Evolutionary conservation across 805 yeast species (phyloP).

Genomic region (Saturnispora dispora): DNA sequence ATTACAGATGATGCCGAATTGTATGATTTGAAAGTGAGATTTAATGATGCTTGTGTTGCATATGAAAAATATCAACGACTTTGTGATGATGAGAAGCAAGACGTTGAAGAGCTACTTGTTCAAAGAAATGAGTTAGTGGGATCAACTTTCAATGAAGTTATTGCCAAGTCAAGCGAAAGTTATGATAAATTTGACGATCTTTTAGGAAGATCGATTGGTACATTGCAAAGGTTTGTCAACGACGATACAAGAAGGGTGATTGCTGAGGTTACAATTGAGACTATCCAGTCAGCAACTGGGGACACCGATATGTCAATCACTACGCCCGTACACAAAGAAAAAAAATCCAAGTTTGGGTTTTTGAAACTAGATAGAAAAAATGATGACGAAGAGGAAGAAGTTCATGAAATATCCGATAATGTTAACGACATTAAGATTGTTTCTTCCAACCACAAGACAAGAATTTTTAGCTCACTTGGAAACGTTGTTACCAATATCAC

Average conservation of each 20-base stretch:
- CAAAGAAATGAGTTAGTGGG: slow-evolving; percentile 28
- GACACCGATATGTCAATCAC: slow-evolving; percentile 60
- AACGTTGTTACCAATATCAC: slow-evolving; percentile 10
- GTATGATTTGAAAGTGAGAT: slow-evolving; percentile 42
- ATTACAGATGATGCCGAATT: slow-evolving; percentile 50
- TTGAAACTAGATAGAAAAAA: slow-evolving; percentile 15
- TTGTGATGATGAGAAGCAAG: slow-evolving; percentile 42
- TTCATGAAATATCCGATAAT: slow-evolving; percentile 22
- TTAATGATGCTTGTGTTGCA: slow-evolving; percentile 33
- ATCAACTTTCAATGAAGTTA: slow-evolving; percentile 28
- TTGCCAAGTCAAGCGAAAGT: slow-evolving; percentile 32
- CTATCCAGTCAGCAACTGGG: slow-evolving; percentile 77
- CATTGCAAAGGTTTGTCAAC: slow-evolving; percentile 54
- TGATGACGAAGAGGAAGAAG: slow-evolving; percentile 19
- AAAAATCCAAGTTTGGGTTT: slow-evolving; percentile 44
- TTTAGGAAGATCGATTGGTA: slow-evolving; percentile 41
- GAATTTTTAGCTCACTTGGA: slow-evolving; percentile 23
- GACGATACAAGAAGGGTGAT: slow-evolving; percentile 68
- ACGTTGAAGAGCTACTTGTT: slow-evolving; percentile 33
- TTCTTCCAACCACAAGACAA: slow-evolving; percentile 16
- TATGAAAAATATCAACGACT: slow-evolving; percentile 33
- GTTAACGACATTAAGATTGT: slow-evolving; percentile 21
- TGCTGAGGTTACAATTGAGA: slow-evolving; percentile 82
- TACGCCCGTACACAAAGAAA: slow-evolving; percentile 43
- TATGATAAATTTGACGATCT: slow-evolving; percentile 39